These are phyloP conservation scores for Huntiella abstrusa DNA, from an alignment of 2,329 filamentous ascomycete species.

Conservation along the genomic window DNA sequence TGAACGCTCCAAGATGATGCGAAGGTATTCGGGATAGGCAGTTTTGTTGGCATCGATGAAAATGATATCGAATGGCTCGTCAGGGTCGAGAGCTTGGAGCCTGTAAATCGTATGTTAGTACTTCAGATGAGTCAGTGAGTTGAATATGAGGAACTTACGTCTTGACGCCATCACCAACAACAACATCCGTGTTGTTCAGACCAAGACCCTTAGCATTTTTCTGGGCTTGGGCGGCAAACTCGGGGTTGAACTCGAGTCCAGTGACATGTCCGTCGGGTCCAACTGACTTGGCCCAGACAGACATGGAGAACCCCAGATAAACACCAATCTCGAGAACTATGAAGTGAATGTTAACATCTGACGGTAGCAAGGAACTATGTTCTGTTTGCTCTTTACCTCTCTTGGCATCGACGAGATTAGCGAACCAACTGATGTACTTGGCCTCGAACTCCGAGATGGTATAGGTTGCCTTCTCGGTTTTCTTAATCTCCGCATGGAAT, in stretches of 20 bases:
- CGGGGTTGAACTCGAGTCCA: slow-evolving; percentile 5
- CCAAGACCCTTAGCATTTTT: neutral
- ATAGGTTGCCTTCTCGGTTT: slow-evolving; percentile 7
- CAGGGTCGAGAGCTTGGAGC: slow-evolving; percentile 18
- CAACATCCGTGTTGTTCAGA: slow-evolving; percentile 5
- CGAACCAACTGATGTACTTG: slow-evolving; percentile 9
- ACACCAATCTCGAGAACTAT: slow-evolving; percentile 18
- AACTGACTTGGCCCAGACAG: slow-evolving; percentile 15
- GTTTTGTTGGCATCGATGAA: slow-evolving; percentile 36
- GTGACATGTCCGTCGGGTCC: slow-evolving; percentile 15
- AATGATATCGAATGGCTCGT: slow-evolving; percentile 31
- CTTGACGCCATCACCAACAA: slow-evolving; percentile 2
- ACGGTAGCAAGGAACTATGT: neutral
- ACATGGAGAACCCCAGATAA: slow-evolving; percentile 16
- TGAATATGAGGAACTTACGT: neutral
- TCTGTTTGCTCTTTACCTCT: slow-evolving; percentile 3
- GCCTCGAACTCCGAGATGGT: slow-evolving; percentile 11
- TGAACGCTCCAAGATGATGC: slow-evolving; percentile 26
- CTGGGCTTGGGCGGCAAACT: neutral
- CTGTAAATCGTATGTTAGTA: slow-evolving; percentile 12
- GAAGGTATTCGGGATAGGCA: slow-evolving; percentile 30
- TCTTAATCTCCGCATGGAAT: slow-evolving; percentile 8
- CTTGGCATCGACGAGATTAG: slow-evolving; percentile 2
- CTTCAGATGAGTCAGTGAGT: neutral
- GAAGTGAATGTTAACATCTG: neutral